Conservation (phyloP, 768 basidiomycete genomes). For the Gelatoporia subvermispora region DNA sequence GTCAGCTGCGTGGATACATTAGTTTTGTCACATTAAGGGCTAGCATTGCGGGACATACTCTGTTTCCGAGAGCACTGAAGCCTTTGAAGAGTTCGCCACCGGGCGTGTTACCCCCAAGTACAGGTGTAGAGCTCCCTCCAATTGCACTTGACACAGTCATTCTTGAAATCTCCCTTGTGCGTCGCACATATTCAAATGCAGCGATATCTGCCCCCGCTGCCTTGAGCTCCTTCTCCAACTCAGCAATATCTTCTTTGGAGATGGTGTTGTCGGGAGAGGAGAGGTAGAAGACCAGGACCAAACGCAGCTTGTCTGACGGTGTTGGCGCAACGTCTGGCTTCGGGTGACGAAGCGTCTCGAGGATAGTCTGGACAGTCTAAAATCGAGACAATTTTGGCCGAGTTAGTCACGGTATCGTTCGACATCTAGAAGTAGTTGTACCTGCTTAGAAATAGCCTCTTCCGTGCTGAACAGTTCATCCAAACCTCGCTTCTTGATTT, state of each 20-base stretch:
- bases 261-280: conserved; percentile 77
- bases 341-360: conserved; percentile 80
- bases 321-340: conserved; percentile 63
- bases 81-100: conserved; percentile 91
- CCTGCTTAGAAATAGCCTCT: conserved; percentile 86
- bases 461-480: conserved; percentile 98
- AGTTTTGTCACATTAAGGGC: not conserved
- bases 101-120: conserved; percentile 55
- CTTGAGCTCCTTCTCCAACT: conserved; percentile 85
- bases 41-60: conserved; percentile 41
- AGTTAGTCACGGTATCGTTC: not conserved
- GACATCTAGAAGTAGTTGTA: conserved; percentile 20
- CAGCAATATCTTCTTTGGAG: conserved; percentile 82
- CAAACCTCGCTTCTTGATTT: conserved; percentile 91
- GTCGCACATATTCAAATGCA: conserved; percentile 90
- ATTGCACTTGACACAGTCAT: conserved; percentile 77
- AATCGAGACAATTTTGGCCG: not conserved
- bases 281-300: conserved; percentile 93
- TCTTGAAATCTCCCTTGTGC: conserved; percentile 83
- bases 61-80: conserved; percentile 87
- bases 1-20: conserved; percentile 59
- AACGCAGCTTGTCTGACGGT: conserved; percentile 82
- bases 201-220: conserved; percentile 72
- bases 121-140: conserved; percentile 61
- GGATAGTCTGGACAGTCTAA: conserved; percentile 72